Percentiles rank a stretch among this genome's conserved stretches.
Evolutionary conservation across 169 alveolate species (phyloP).

Genomic region (Plasmodium knowlesi): DNA sequence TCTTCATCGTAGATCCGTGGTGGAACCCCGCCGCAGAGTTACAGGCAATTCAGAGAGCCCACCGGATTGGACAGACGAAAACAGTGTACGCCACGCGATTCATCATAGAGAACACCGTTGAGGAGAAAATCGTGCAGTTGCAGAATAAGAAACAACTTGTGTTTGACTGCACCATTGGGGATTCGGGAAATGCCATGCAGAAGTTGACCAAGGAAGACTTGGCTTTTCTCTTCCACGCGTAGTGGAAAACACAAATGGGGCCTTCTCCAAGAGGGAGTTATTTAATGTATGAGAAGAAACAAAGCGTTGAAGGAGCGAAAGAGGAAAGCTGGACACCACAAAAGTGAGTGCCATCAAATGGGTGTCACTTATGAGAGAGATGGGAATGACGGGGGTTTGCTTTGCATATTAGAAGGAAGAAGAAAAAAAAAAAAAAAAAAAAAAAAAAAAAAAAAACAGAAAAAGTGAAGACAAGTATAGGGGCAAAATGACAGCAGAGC

Average conservation of each 20-base stretch:
- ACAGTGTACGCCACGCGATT: constrained; percentile 94
- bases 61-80: constrained; percentile 96
- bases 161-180: constrained; percentile 91
- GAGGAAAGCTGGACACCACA: neutral
- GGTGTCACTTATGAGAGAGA: neutral
- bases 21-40: constrained; percentile 99
- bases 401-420: neutral
- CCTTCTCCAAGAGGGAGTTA: neutral
- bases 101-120: constrained; percentile 95
- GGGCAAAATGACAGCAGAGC: neutral
- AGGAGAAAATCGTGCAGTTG: constrained; percentile 95
- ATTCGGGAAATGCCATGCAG: constrained; percentile 85
- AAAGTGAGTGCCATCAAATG: neutral
- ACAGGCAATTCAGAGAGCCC: constrained; percentile 98
- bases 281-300: neutral
- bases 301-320: neutral
- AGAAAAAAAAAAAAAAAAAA: neutral
- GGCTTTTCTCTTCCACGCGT: constrained; percentile 86
- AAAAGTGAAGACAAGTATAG: neutral
- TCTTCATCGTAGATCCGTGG: constrained; percentile 97
- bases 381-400: neutral
- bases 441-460: no score
- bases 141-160: constrained; percentile 93
- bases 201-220: constrained; percentile 90
- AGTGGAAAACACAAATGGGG: neutral